Base-by-base conservation (phyloP, 2,329 filamentous ascomycete species). In the Penicillium sp. region DNA sequence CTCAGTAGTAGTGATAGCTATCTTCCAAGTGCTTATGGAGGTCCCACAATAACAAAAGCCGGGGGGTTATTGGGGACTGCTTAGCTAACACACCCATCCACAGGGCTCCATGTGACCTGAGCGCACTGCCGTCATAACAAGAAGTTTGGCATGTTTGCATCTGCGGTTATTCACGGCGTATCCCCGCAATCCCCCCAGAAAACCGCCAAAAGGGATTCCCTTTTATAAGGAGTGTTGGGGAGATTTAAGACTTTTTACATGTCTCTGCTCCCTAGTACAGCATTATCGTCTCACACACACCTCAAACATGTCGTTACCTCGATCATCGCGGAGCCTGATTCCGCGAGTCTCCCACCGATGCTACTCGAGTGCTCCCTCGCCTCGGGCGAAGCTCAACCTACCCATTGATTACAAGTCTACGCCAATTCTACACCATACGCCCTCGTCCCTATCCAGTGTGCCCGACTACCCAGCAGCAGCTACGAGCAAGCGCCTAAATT, bases 381-480 rank as follows among this genome's bases (percentile, higher is more conserved):
- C 83, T 73, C 66, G 77, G 73, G 85, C 86, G 61, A 84, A 84
- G 68, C 86, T 99, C 59, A 99, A 99, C 77, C 80, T 92, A 53
- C 91, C 93, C 7, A 88, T 92, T 69, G 93, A 98, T 82, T 99
- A 95, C 80, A 87, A 89, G 64, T 88, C 89, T 17, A 96, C 90
- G 1, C 85, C 92, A 15, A 81, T 98, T 44, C 85, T 99, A 30
- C 86, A 92, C 61, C 95, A 97, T 75, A 91, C 87, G 26, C 84
- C 93, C 1, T 88, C 91, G 67, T 81, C 88, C 1, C 88, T 92
- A 8, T 85, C 96, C 19, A 80, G 83, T 53, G 90, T 89, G 72
- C 82, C 86, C 4, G 92, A 96, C 72, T 86, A 98, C 4, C 84
- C 91, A 0, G 88, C 88, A 74, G 87, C 88, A 50, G 84, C 89